These are phyloP conservation scores for Boletus fagicola DNA, from an alignment of 768 basidiomycete species.

Conservation along the genomic window DNA sequence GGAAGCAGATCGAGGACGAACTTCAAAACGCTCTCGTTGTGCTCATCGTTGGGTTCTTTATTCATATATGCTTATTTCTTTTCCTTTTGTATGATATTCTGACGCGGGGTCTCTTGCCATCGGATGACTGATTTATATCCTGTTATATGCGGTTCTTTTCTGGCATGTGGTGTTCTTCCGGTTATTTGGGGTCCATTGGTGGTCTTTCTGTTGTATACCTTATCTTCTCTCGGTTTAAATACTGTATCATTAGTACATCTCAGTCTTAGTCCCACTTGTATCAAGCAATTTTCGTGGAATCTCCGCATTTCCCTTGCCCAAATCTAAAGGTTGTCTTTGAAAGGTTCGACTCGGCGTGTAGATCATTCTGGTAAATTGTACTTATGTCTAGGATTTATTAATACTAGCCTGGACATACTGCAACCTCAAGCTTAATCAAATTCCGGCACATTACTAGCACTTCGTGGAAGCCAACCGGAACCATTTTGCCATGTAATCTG, in stretches of 20 bases:
- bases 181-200: not conserved
- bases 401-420: no score
- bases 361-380: not conserved
- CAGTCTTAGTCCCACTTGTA: not conserved
- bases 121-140: constrained; percentile 22
- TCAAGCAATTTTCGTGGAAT: not conserved
- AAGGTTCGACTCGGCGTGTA: not conserved
- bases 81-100: constrained; percentile 32
- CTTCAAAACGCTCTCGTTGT: constrained; percentile 29
- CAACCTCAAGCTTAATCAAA: no score
- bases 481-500: no score
- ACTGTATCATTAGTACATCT: constrained; percentile 18
- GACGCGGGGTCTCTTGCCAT: constrained; percentile 25
- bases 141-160: not conserved
- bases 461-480: no score
- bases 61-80: constrained; percentile 28
- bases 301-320: not conserved
- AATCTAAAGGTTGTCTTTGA: not conserved
- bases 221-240: not conserved
- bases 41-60: constrained; percentile 24
- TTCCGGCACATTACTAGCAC: no score
- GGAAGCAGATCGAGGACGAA: constrained; percentile 24
- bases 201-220: not conserved
- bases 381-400: no score
- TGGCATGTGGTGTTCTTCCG: constrained; percentile 13